Base-by-base conservation (phyloP, 2,329 filamentous ascomycete species). In the Nemania diffusa region DNA sequence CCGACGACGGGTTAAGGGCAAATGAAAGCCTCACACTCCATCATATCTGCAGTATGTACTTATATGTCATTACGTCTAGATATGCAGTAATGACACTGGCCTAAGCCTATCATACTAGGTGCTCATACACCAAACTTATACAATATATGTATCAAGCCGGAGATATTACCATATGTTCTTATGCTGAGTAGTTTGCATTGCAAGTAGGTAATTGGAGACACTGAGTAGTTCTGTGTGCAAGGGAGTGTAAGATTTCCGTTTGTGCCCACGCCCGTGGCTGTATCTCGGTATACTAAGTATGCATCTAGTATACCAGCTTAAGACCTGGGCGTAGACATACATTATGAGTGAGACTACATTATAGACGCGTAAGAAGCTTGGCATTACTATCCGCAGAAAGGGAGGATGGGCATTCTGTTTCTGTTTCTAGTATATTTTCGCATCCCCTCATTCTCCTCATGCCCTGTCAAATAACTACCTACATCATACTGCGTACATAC, bases 291-390 rank as follows among this genome's bases (percentile, higher is more conserved):
- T 52, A 3, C 50, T 17, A 34, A 5, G 9, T 32, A 32, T 32
- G 29, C 9, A 32, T 5, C 5, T 32, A 32, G 29, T 32, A 32
- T 32, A 5, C 29, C 5, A 9, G 29, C 5, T 9, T 32, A 5
- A 9, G 29, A 32, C 5, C 29, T 32, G 29, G 29, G 29, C 29
- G 29, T 32, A 32, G 9, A 32, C 29, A 9, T 32, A 32, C 9
- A 9, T 32, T 5, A 9, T 20, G 29, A 42, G 13, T 26, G 27
- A 62, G 32, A 27, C 42, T 50, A 20, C 40, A 44, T 3, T 44
- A 44, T n/a, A 15, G 3, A 44, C 40, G 15, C 15, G 37, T 26
- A 29, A 52, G 51, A 40, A 40, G 26, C 62, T 64, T 59, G 56
- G 56, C 48, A 48, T 32, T 26, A 50, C 64, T 46, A 52, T 13